Conservation (phyloP, 768 basidiomycete genomes). For the Pholiota conissans region DNA sequence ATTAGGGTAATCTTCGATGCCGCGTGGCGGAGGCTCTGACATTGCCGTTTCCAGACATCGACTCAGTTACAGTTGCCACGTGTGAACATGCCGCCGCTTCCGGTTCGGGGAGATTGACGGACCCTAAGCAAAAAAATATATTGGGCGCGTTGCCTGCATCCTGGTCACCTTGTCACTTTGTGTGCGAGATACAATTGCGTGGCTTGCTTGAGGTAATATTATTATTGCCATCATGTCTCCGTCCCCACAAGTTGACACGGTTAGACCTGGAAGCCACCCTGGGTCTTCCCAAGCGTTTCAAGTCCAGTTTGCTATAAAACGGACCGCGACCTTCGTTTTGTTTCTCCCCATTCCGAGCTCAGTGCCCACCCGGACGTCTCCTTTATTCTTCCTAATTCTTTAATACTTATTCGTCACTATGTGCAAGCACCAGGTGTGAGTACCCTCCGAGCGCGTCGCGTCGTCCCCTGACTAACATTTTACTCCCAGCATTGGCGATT, state of each 20-base stretch:
- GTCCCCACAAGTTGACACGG: constrained; percentile 25
- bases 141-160: constrained; percentile 11
- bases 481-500: constrained; percentile 42
- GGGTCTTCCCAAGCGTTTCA: constrained; percentile 26
- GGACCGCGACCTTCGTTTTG: constrained; percentile 2
- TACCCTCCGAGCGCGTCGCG: neutral
- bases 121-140: constrained; percentile 12
- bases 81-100: constrained; percentile 17
- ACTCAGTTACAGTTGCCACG: constrained; percentile 22
- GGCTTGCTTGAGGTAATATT: constrained; percentile 19
- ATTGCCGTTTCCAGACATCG: constrained; percentile 1
- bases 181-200: constrained; percentile 24
- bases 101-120: constrained; percentile 19
- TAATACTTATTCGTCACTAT: constrained; percentile 21
- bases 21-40: constrained; percentile 5
- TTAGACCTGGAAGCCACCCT: constrained; percentile 22
- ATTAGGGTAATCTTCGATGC: neutral
- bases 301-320: constrained; percentile 23
- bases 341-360: constrained; percentile 7
- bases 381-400: neutral
- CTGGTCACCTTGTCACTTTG: constrained; percentile 1
- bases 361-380: constrained; percentile 8
- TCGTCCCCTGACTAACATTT: constrained; percentile 5
- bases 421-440: constrained; percentile 41
- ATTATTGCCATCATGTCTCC: constrained; percentile 25